Conservation (phyloP, 768 basidiomycete species). For the Calocera cornea region DNA sequence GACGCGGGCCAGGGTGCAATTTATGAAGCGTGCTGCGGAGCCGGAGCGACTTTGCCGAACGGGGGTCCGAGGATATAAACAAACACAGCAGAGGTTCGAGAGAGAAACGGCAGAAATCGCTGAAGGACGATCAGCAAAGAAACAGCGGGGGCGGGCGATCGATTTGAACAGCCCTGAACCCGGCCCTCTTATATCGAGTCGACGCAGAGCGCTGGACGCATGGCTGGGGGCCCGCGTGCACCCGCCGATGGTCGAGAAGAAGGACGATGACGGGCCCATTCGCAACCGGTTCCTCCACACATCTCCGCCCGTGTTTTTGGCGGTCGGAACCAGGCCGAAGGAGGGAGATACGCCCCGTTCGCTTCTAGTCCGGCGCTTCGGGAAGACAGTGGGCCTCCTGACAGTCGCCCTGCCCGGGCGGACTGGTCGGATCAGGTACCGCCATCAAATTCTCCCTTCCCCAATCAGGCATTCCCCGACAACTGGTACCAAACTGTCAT, state of each 20-base stretch:
- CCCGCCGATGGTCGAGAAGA: neutral
- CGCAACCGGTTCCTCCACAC: neutral
- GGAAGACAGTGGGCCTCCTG: neutral
- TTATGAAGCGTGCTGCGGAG: neutral
- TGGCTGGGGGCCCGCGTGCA: neutral
- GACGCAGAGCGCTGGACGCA: neutral
- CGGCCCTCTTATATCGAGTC: neutral
- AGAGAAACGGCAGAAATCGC: neutral
- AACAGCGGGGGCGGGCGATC: neutral
- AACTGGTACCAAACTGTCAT: neutral
- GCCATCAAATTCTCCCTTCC: constrained; percentile 1
- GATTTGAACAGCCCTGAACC: neutral
- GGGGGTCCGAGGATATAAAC: neutral
- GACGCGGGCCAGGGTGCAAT: neutral
- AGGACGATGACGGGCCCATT: neutral
- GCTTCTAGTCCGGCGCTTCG: neutral
- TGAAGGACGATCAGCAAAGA: neutral
- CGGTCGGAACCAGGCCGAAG: constrained; percentile 1
- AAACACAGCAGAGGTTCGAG: neutral
- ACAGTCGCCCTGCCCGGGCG: neutral
- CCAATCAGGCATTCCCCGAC: neutral
- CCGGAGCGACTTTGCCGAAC: neutral
- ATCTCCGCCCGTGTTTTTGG: neutral
- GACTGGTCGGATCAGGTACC: constrained; percentile 2
- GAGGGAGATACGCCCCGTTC: neutral